Evolutionary conservation across 2,329 filamentous ascomycete genomes (phyloP).

Genomic region (Penicillium concentricum): DNA sequence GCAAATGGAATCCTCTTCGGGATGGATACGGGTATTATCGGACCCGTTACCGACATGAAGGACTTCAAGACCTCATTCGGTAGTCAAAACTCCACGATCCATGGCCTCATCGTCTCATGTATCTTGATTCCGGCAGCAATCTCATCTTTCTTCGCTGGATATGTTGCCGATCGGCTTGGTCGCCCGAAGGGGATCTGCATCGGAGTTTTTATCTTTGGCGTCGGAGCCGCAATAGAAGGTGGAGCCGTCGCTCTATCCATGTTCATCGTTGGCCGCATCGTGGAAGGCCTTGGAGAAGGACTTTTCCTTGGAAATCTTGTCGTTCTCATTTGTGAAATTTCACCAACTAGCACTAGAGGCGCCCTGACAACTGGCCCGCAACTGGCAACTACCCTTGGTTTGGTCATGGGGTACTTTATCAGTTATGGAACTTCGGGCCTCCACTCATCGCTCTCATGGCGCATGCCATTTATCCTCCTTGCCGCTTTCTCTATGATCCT

Average conservation of each 20-base stretch:
- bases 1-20: slow-evolving; percentile 8
- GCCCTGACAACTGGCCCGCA: slow-evolving; percentile 55
- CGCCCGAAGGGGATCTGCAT: slow-evolving; percentile 51
- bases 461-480: slow-evolving; percentile 55
- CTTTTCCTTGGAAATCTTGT: slow-evolving; percentile 57
- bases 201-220: slow-evolving; percentile 53
- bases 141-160: slow-evolving; percentile 58
- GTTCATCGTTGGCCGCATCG: slow-evolving; percentile 55
- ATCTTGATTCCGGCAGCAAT: slow-evolving; percentile 59
- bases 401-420: slow-evolving; percentile 59
- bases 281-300: slow-evolving; percentile 61
- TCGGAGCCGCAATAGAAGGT: slow-evolving; percentile 56
- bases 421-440: slow-evolving; percentile 57
- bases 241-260: slow-evolving; percentile 49
- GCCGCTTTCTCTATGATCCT: slow-evolving; percentile 44
- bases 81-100: slow-evolving; percentile 51
- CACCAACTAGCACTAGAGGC: slow-evolving; percentile 53
- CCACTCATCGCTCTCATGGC: slow-evolving; percentile 53
- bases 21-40: slow-evolving; percentile 27
- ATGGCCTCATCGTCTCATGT: slow-evolving; percentile 59
- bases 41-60: slow-evolving; percentile 60
- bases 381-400: slow-evolving; percentile 51
- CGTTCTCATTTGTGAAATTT: slow-evolving; percentile 63
- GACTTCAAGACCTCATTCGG: slow-evolving; percentile 54
- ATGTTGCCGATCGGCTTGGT: slow-evolving; percentile 54